Evolutionary conservation across 805 yeast species (phyloP).

Genomic region (Pichia occidentalis): DNA sequence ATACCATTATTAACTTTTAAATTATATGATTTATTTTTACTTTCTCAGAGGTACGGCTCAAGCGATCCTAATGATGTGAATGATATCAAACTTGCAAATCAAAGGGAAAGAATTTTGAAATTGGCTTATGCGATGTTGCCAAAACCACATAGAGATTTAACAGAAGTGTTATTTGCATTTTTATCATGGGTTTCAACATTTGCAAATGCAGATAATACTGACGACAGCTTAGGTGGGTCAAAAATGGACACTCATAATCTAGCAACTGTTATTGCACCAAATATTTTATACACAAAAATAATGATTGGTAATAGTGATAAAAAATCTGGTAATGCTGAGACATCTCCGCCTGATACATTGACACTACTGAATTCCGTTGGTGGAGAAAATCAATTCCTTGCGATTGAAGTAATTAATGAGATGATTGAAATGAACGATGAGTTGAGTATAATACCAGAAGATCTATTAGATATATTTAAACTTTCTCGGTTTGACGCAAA

Average conservation of each 20-base stretch:
- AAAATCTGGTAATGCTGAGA: slow-evolving; percentile 4
- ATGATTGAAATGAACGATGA: slow-evolving; percentile 78
- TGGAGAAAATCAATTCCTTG: slow-evolving; percentile 75
- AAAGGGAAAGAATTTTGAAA: slow-evolving; percentile 50
- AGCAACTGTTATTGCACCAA: slow-evolving; percentile 94
- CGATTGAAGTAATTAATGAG: slow-evolving; percentile 83
- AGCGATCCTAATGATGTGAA: slow-evolving; percentile 24
- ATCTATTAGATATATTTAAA: slow-evolving; percentile 44
- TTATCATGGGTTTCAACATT: slow-evolving; percentile 95
- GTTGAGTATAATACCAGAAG: slow-evolving; percentile 69
- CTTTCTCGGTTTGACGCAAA: slow-evolving; percentile 35
- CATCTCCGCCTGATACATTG: no score
- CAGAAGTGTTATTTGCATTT: slow-evolving; percentile 81
- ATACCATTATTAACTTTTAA: slow-evolving; percentile 77
- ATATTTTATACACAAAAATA: slow-evolving; percentile 55
- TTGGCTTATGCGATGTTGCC: slow-evolving; percentile 75
- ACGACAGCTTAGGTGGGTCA: slow-evolving; percentile 83
- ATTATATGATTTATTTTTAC: slow-evolving; percentile 73
- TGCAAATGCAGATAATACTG: slow-evolving; percentile 84
- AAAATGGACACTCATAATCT: slow-evolving; percentile 95
- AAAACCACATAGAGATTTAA: slow-evolving; percentile 68
- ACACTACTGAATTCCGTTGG: slow-evolving; percentile 15
- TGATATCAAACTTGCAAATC: slow-evolving; percentile 18
- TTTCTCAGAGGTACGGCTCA: slow-evolving; percentile 45
- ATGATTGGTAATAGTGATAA: neutral